Base-by-base conservation (phyloP, 257 asterid genomes). In the Fraxinus pennsylvanica region DNA sequence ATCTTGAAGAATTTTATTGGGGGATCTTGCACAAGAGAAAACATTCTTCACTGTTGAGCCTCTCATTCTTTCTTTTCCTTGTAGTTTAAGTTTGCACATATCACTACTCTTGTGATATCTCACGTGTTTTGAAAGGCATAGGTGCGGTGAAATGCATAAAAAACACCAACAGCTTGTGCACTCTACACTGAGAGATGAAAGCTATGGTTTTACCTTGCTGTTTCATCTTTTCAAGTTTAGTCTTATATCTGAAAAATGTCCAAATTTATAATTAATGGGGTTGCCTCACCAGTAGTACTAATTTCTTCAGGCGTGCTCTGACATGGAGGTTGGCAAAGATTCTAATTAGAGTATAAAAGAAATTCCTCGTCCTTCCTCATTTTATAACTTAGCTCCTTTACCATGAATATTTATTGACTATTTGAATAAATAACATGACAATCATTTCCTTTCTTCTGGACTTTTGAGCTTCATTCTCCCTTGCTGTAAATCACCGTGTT, bases 181-280 rank as follows among this genome's bases (percentile, higher is more conserved):
- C 66, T 57, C 66, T 57, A 47, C 59, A 15, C 59, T 57, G 1
- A 57, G 12, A n/a, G 66, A 6, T 2, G 29, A 57, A 57, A 57
- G 27, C 27, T n/a, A 6, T n/a, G 66, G 25, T 47, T 47, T 45
- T 68, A 68, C 30, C 74, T 57, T 14, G 13, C 68, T 63, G 50
- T 74, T 63, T 61, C 66, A 54, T 14, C 25, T 81, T 81, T 32
- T 59, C 74, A 17, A 57, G 27, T 22, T 66, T 67, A 6, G 6
- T 35, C 52, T 70, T 29, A 73, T 80, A 4, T 61, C 22, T 52
- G 63, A 52, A 52, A 76, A 81, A 10, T 57, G 73, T 41, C 47
- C 39, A 36, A 14, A 19, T 71, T 57, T 61, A 74, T 45, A 71
- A 61, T 54, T 38, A 41, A 30, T 73, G 72, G 35, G 68, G 63